Conservation (phyloP, 176 grass and related monocot genomes). For the Zea mays region DNA sequence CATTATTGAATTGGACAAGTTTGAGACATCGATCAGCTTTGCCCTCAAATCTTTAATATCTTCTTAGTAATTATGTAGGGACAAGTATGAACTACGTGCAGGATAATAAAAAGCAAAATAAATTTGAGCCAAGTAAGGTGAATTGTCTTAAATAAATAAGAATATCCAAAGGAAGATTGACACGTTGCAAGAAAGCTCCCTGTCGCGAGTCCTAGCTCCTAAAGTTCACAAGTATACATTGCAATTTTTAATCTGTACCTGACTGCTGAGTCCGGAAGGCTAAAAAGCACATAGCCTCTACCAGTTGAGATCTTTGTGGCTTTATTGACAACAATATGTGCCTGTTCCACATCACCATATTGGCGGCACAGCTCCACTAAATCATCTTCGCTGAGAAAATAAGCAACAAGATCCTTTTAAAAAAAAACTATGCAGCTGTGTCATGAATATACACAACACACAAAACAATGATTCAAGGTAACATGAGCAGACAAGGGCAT, state of each 20-base stretch:
- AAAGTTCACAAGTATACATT: constrained; percentile 28
- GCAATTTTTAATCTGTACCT: constrained; percentile 48
- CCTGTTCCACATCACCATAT: constrained; percentile 77
- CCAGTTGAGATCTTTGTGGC: constrained; percentile 79
- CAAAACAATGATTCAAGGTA: constrained; percentile 20
- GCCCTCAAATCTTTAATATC: not conserved
- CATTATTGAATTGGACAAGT: not conserved
- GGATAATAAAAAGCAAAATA: not conserved
- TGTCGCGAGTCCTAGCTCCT: not conserved
- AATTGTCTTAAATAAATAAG: not conserved
- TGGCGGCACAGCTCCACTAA: constrained; percentile 64
- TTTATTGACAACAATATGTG: constrained; percentile 89
- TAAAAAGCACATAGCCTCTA: constrained; percentile 86
- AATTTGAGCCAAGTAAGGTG: not conserved
- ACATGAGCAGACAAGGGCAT: constrained; percentile 10
- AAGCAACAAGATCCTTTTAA: constrained; percentile 37
- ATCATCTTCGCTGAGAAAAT: constrained; percentile 80
- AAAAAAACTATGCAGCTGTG: constrained; percentile 12
- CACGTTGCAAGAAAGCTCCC: constrained; percentile 2
- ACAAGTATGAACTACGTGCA: not conserved
- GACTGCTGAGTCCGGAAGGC: constrained; percentile 78
- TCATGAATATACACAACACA: constrained; percentile 35
- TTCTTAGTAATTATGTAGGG: not conserved
- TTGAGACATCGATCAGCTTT: not conserved
- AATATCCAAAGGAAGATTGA: not conserved